These are phyloP conservation scores for Pseudogymnoascus verrucosus DNA, from an alignment of 2,329 filamentous ascomycete genomes.

Conservation along the genomic window DNA sequence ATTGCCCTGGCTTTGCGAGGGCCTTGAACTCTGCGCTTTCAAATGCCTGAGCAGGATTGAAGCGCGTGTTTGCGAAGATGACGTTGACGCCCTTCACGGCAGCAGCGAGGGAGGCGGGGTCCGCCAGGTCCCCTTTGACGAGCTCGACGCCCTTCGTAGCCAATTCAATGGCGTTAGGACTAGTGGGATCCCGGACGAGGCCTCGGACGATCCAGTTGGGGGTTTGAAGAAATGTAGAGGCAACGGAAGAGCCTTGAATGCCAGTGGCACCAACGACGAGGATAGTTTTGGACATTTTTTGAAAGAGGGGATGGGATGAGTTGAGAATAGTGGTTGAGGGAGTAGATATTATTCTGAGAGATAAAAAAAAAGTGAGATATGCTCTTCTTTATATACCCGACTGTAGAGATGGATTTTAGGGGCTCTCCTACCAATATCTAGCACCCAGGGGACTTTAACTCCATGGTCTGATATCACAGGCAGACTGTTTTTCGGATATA, in stretches of 20 bases:
- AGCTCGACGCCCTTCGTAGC: slow-evolving; percentile 33
- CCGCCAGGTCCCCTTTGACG: slow-evolving; percentile 34
- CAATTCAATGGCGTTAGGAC: slow-evolving; percentile 27
- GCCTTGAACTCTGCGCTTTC: slow-evolving; percentile 6
- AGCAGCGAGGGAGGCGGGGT: slow-evolving; percentile 29
- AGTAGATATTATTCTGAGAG: not conserved
- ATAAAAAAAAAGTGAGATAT: not conserved
- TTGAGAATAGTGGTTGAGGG: not conserved
- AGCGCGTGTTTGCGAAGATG: slow-evolving; percentile 43
- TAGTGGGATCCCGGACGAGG: slow-evolving; percentile 16
- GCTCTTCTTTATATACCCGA: not conserved
- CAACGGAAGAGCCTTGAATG: slow-evolving; percentile 15
- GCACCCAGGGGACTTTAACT: not conserved
- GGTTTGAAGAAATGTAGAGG: slow-evolving; percentile 17
- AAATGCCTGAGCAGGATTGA: slow-evolving; percentile 15
- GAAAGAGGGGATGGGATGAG: no score
- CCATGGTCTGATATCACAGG: not conserved
- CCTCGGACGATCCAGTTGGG: slow-evolving; percentile 17
- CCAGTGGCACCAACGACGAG: not conserved
- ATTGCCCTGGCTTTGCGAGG: slow-evolving; percentile 16
- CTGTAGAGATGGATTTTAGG: not conserved
- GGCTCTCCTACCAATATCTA: not conserved
- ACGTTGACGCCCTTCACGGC: slow-evolving; percentile 38
- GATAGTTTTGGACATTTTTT: not conserved
- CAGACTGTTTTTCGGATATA: not conserved